These are phyloP conservation scores for Fomitopsis pulvina DNA, from an alignment of 768 basidiomycete genomes.

Conservation along the genomic window DNA sequence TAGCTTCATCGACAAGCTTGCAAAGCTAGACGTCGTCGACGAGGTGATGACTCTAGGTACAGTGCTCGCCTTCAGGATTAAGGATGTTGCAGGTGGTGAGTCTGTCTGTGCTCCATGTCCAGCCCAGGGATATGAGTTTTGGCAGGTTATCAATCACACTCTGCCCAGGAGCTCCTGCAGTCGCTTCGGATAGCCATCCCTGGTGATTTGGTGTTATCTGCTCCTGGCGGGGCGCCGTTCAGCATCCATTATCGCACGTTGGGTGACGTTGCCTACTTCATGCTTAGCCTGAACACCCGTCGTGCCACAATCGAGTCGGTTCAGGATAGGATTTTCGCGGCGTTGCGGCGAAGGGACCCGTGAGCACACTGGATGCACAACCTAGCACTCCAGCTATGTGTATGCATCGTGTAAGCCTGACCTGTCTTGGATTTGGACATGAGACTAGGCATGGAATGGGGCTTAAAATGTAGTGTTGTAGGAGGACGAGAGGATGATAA, in stretches of 20 bases:
- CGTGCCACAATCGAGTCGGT: constrained; percentile 45
- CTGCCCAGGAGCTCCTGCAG: constrained; percentile 56
- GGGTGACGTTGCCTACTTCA: constrained; percentile 90
- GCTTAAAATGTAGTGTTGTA: no score
- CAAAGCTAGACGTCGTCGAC: constrained; percentile 47
- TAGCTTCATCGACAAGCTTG: constrained; percentile 58
- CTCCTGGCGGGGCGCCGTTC: constrained; percentile 51
- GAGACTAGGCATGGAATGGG: no score
- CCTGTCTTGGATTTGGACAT: no score
- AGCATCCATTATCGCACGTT: constrained; percentile 82
- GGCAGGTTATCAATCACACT: constrained; percentile 49
- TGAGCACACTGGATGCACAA: no score
- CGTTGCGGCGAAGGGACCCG: neutral
- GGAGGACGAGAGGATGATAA: no score
- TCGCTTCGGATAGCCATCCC: constrained; percentile 34
- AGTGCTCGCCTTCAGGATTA: constrained; percentile 73
- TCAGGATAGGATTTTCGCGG: constrained; percentile 46
- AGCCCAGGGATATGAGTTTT: no score
- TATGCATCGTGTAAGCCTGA: no score
- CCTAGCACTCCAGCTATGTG: no score
- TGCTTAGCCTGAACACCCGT: constrained; percentile 77
- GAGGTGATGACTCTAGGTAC: constrained; percentile 86
- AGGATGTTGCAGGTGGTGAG: constrained; percentile 49
- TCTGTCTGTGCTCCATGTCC: no score
- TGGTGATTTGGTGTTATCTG: constrained; percentile 27